Conservation (phyloP, 1,139 yeast genomes). For the Geotrichum histeridarum region DNA sequence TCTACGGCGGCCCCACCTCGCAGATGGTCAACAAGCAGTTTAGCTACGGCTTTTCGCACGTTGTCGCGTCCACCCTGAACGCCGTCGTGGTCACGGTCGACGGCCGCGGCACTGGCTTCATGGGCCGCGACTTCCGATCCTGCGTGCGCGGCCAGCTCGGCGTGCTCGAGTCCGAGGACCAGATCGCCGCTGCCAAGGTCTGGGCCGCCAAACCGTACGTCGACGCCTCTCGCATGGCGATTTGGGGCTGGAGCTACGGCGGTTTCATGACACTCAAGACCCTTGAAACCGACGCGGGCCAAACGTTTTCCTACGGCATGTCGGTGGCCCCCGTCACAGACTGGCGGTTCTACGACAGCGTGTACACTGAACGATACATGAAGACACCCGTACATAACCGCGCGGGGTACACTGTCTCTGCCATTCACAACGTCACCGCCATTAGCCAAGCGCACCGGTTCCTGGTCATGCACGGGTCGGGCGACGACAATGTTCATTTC, state of each 20-base stretch:
- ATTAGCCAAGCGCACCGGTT: conserved; percentile 58
- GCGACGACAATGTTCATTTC: conserved; percentile 93
- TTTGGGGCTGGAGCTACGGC: conserved; percentile 97
- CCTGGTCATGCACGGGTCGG: conserved; percentile 88
- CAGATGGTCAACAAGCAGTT: conserved; percentile 58
- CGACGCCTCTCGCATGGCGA: conserved; percentile 61
- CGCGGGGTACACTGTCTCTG: conserved; percentile 47
- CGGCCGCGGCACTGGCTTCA: conserved; percentile 92
- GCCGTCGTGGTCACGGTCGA: conserved; percentile 79
- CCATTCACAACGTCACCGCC: conserved; percentile 46
- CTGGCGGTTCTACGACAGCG: conserved; percentile 74
- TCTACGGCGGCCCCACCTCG: conserved; percentile 95
- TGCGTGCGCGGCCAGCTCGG: conserved; percentile 72
- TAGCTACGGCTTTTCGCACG: conserved; percentile 60
- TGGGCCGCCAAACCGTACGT: conserved; percentile 55
- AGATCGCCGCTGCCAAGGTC: conserved; percentile 57
- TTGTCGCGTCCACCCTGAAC: conserved; percentile 61
- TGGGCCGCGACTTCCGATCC: conserved; percentile 71
- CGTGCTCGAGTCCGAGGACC: conserved; percentile 81
- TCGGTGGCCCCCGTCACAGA: conserved; percentile 89
- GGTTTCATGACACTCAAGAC: conserved; percentile 77
- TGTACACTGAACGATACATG: conserved; percentile 91
- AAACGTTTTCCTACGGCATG: conserved; percentile 68
- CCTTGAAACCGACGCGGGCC: conserved; percentile 63
- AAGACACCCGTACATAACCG: conserved; percentile 54